Base-by-base conservation (phyloP, 83 land plant species). In the Larix sibirica region DNA sequence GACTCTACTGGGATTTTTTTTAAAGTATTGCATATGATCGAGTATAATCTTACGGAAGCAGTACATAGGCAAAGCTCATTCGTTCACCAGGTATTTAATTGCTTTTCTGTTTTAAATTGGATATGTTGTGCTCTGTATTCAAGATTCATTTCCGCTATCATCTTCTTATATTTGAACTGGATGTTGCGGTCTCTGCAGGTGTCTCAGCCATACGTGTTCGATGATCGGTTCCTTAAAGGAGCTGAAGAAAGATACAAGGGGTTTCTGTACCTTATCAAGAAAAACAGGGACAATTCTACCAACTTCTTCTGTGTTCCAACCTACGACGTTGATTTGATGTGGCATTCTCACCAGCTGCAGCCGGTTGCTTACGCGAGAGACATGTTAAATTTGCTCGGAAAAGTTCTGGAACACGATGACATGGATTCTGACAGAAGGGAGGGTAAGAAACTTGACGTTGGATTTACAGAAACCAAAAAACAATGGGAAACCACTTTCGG, bases 331-430 rank as follows among this genome's bases (percentile, higher is more conserved):
- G 99, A 97, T 80, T 86, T 97, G 75, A 94, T 97, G 69, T 97
- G 99, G 99, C 99, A 97, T 74, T 84, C 98, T 64, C 99, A 97
- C 77, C 98, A 95, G 81, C 88, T 94, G 71, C 89, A 91, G 58
- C 94, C 99, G 17, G 84, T 84, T 70, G 84, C 96, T 36, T 97
- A 97, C 79, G 84, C 87, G 62, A 83, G 87, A 47, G 99, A 97
- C 68, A 74, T 89, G 87, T 73, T 84, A 3, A 38, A 83, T 65
- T 8, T 87, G 12, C 81, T 95, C 58, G 99, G 99, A 0, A 92
- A 79, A 81, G 86, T 96, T 5, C 79, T 97, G 40, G 97, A 90
- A 61, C 99, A 97, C 81, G 98, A 97, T 87, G 99, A 97, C 67
- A 94, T 86, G 31, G 98, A 94, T 58, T 88, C 95, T 33, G 95